phyloP scores from a whole-genome alignment of 768 basidiomycete species.

The Boletus barrowsii region DNA sequence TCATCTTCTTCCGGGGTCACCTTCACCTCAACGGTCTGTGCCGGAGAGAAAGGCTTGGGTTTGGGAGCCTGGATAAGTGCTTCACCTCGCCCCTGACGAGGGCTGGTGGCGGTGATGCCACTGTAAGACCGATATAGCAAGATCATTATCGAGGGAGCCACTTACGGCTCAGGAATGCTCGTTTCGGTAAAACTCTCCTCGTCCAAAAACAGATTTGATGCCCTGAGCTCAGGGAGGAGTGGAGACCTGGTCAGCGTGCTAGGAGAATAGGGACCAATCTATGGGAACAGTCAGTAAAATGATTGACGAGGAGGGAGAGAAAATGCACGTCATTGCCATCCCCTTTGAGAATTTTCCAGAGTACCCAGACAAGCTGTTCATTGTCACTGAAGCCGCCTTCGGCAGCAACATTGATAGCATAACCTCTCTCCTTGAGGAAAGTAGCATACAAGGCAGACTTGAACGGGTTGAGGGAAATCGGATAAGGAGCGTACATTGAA shows the following conservation, averaged over 20 bases:
- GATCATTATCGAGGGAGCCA: background rate
- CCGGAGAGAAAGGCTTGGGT: background rate
- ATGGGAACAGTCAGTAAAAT: slow-evolving; percentile 4
- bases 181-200: slow-evolving; percentile 50
- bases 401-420: slow-evolving; percentile 50
- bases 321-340: slow-evolving; percentile 71
- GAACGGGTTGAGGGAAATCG: slow-evolving; percentile 79
- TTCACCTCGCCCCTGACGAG: slow-evolving; percentile 6
- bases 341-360: slow-evolving; percentile 84
- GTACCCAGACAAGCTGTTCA: slow-evolving; percentile 81
- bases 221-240: slow-evolving; percentile 70
- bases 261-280: slow-evolving; percentile 84
- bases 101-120: slow-evolving; percentile 6
- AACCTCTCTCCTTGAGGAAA: slow-evolving; percentile 65
- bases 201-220: slow-evolving; percentile 66
- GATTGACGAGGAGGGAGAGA: background rate
- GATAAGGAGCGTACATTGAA: slow-evolving; percentile 76
- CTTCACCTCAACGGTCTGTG: slow-evolving; percentile 3
- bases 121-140: slow-evolving; percentile 22
- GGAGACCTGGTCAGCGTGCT: slow-evolving; percentile 71
- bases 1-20: slow-evolving; percentile 52
- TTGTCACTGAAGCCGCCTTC: slow-evolving; percentile 51
- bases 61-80: slow-evolving; percentile 1
- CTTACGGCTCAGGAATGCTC: slow-evolving; percentile 49
- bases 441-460: slow-evolving; percentile 66